These are phyloP conservation scores for Atkinsonella texensis DNA, from an alignment of 2,329 filamentous ascomycete species.

Conservation along the genomic window DNA sequence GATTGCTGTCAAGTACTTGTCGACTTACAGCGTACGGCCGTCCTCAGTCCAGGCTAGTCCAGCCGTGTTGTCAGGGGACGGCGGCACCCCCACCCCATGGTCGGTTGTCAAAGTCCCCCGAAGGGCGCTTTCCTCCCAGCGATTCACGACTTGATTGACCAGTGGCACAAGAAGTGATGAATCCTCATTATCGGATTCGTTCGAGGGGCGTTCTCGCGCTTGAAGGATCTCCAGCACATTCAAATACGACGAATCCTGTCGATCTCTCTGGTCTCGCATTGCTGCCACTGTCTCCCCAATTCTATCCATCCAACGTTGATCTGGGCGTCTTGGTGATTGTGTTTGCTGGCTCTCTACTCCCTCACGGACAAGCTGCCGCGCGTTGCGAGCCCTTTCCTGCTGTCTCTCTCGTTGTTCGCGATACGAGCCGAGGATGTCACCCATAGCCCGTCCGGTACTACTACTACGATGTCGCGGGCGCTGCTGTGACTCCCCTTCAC, in stretches of 20 bases:
- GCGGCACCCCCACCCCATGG: constrained; percentile 28
- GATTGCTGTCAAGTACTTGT: neutral
- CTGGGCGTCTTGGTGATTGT: constrained; percentile 10
- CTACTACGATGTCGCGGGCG: constrained; percentile 23
- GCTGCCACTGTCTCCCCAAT: constrained; percentile 24
- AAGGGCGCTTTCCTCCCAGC: constrained; percentile 26
- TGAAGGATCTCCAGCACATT: constrained; percentile 27
- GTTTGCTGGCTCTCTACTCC: constrained; percentile 5
- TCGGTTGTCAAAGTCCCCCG: constrained; percentile 21
- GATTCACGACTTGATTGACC: constrained; percentile 24
- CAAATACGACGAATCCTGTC: constrained; percentile 24
- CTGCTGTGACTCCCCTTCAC: constrained; percentile 16
- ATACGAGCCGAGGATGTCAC: constrained; percentile 26
- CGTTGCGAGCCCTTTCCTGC: constrained; percentile 21
- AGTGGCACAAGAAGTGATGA: constrained; percentile 24
- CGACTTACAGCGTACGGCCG: constrained; percentile 44
- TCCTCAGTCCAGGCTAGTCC: constrained; percentile 52
- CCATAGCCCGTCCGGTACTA: constrained; percentile 25
- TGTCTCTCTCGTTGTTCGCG: constrained; percentile 24
- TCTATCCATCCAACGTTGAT: constrained; percentile 20
- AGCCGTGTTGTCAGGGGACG: constrained; percentile 45
- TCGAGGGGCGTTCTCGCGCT: constrained; percentile 18
- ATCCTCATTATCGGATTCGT: constrained; percentile 23
- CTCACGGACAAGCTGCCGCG: constrained; percentile 21
- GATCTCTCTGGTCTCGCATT: constrained; percentile 23